A percentile compares a stretch with the other conserved stretches of the same genome.
Conservation (phyloP, 1,284 basidiomycete species). For the Cryptococcus sp. region DNA sequence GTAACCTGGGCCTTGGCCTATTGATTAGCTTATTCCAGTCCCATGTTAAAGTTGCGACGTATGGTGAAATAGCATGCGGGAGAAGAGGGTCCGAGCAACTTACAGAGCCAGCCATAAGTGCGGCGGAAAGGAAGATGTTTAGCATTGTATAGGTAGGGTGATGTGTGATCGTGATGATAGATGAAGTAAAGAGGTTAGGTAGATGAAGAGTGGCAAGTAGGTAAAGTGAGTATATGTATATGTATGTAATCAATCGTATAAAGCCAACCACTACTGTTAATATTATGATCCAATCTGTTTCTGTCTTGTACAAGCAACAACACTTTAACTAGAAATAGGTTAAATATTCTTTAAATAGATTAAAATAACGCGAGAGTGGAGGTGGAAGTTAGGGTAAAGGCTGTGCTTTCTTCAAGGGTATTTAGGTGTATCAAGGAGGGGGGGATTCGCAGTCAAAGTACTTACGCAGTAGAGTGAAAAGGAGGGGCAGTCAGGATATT, state of each 20-base stretch:
- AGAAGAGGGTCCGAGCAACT: neutral
- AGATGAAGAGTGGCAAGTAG: neutral
- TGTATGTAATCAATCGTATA: neutral
- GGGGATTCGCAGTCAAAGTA: too few species aligned
- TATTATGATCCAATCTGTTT: too few species aligned
- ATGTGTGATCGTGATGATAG: neutral
- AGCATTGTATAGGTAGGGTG: neutral
- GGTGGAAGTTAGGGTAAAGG: neutral
- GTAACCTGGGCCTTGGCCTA: conserved; percentile 41
- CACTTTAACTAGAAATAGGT: too few species aligned
- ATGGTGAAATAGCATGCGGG: too few species aligned
- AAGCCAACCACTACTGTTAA: too few species aligned
- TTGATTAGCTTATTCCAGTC: neutral
- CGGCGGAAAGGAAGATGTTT: neutral
- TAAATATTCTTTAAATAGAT: too few species aligned
- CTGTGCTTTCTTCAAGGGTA: neutral
- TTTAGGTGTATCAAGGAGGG: too few species aligned
- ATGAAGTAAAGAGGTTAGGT: neutral
- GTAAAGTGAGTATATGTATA: neutral
- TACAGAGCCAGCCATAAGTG: neutral
- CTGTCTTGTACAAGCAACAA: too few species aligned
- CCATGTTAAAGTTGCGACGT: too few species aligned
- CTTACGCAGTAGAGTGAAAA: too few species aligned
- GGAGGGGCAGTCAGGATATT: too few species aligned
- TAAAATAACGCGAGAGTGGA: neutral